Evolutionary conservation across 495 filamentous ascomycete genomes (phyloP), one percentile per base, ranked within the genome.

Genomic region (Trichoderma orchidacearum): DNA sequence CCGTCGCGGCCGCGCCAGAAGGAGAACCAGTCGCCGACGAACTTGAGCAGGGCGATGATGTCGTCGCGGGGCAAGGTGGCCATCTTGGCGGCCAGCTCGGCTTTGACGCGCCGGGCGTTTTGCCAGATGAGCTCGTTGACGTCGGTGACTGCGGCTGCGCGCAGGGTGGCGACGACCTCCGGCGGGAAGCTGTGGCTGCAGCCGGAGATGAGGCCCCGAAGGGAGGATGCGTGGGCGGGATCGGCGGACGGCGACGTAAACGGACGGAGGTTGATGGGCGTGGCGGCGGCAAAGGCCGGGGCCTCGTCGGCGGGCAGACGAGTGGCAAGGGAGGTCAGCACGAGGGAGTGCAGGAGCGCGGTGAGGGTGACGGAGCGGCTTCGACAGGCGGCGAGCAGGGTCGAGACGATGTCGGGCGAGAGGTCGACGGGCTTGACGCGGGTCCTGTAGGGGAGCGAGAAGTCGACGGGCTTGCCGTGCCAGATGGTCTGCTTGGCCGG

Each of bases 231-330:
- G 27, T 18, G 57, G 6, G 50, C 15, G 11, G 48, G 34, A 8
- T 56, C 13, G 11, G 12, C 35, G 52, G 1, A 15, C 30, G 23
- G 31, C 1, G 53, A 30, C 3, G 66, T 56, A 21, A 64, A 62
- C 5, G 65, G 66, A 6, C 71, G 59, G 0, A 72, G 51, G 51
- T 65, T 63, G 3, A 74, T 59, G 18, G 67, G 62, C 2, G 70
- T 72, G 5, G 54, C 53, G 18, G 62, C 58, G 11, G 45, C 28
- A 32, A 74, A 67, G 2, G 62, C 59, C 6, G 48, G 51, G 3
- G 67, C 65, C 9, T 59, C 30, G n/a, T 56, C 51, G 21, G 41
- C 23, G 2, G 60, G 56, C 9, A 66, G 18, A 15, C 60, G 63
- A 3, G 36, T 34, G 4, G 67, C 61, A 18, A 71, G 56, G 23